Conservation (phyloP, 2,329 filamentous ascomycete species). For the Fusarium sp. region DNA sequence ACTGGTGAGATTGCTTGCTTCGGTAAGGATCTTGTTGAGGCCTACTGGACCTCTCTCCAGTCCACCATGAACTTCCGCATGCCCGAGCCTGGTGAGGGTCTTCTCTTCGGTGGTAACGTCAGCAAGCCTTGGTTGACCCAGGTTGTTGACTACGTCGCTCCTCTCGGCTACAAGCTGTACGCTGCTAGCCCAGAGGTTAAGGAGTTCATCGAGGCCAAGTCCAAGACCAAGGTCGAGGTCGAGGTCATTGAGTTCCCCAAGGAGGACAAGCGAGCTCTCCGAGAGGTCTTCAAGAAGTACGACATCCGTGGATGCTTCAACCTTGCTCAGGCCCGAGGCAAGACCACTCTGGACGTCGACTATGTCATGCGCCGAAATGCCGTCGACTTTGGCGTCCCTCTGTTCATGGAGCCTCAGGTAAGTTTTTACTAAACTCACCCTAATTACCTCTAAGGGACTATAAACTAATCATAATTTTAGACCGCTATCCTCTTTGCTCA, state of each 20-base stretch:
- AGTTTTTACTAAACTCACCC: slow-evolving; percentile 46
- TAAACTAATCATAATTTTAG: slow-evolving; percentile 60
- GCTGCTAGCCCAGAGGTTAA: slow-evolving; percentile 87
- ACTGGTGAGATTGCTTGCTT: slow-evolving; percentile 99
- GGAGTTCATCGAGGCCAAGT: slow-evolving; percentile 78
- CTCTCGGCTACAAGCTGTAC: slow-evolving; percentile 94
- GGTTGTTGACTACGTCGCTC: slow-evolving; percentile 87
- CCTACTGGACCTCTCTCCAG: slow-evolving; percentile 97
- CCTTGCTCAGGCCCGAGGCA: slow-evolving; percentile 83
- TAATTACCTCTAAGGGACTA: slow-evolving; percentile 21
- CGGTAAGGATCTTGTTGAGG: slow-evolving; percentile 93
- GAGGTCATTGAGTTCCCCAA: slow-evolving; percentile 97
- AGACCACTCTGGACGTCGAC: slow-evolving; percentile 89
- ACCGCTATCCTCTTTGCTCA: slow-evolving; percentile 95
- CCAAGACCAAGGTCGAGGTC: slow-evolving; percentile 75
- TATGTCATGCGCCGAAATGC: slow-evolving; percentile 99
- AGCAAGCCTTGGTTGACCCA: slow-evolving; percentile 76
- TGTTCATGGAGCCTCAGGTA: slow-evolving; percentile 99
- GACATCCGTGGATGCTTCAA: slow-evolving; percentile 97
- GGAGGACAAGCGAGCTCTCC: slow-evolving; percentile 92
- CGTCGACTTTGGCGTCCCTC: slow-evolving; percentile 95
- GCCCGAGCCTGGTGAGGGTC: slow-evolving; percentile 92
- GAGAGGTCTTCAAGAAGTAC: slow-evolving; percentile 96
- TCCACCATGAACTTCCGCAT: slow-evolving; percentile 99
- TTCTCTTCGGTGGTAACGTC: slow-evolving; percentile 90